Base-by-base conservation (phyloP, 345 rosid genomes). In the Sonneratia alba region DNA sequence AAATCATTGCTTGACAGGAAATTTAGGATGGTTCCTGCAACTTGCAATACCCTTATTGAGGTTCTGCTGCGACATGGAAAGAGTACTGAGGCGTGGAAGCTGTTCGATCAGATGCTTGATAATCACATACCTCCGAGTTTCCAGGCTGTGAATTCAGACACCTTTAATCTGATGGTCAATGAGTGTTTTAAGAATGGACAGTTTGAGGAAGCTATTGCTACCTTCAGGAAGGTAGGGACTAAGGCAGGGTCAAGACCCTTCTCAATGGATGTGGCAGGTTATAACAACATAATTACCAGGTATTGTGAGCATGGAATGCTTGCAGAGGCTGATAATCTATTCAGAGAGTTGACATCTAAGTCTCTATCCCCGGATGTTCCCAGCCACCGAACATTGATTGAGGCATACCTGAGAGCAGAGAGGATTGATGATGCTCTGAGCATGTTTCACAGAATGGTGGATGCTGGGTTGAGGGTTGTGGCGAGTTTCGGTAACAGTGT, bases 81-180 rank as follows among this genome's bases (percentile, higher is more conserved):
- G 69, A 88, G 87, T 64, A 72, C 64, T 51, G 89, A 86, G 72
- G 97, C 97, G 61, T 78, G 81, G 87, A 86, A 80, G 70, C 68
- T 95, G 87, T 95, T 92, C 68, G 86, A 85, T 64, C 85, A 85
- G 72, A 87, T 95, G 97, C 73, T 95, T 80, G 99, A 95, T 77
- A 87, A 87, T 77, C 99, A 95, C 80, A 85, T 88, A 14, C 96
- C 98, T 27, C 99, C 98, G 0, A 89, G 80, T 55, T 81, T 78
- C 37, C 96, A 85, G 67, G 92, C 91, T 0, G 90, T 92, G 82
- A 92, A 90, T 79, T 89, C 99, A 0, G 99, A 95, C 16, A 92
- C 98, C 0, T 73, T 89, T 81, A 88, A 82, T 74, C 75, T 89
- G 65, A 89, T 92, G 96, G 98, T 95, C 40, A 92, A 95, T n/a